Percentiles rank a stretch among this genome's conserved stretches.
Evolutionary conservation across 768 basidiomycete species (phyloP).

Genomic region (Auricularia heimuer): DNA sequence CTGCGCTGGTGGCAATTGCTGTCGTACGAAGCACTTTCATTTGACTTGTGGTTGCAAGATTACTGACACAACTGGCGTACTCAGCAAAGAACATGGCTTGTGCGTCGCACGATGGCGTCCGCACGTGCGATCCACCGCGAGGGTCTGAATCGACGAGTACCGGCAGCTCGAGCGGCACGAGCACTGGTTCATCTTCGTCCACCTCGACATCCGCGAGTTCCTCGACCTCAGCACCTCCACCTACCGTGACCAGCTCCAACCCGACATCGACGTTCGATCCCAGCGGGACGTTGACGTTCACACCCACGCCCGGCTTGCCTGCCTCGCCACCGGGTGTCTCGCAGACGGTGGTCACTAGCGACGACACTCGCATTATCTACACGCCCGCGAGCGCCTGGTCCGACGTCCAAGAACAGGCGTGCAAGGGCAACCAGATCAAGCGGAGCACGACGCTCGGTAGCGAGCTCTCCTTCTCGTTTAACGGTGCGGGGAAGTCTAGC

Average conservation of each 20-base stretch:
- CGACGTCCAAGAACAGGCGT: neutral
- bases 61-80: neutral
- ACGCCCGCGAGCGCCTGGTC: neutral
- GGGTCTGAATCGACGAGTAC: neutral
- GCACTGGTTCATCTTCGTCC: neutral
- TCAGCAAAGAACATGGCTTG: neutral
- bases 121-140: neutral
- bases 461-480: neutral
- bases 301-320: neutral
- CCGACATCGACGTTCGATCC: neutral
- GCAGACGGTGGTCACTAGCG: neutral
- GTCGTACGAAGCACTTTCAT: neutral
- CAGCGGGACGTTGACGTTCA: neutral
- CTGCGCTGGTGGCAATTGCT: neutral
- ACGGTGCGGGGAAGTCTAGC: neutral
- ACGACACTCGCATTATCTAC: neutral
- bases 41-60: neutral
- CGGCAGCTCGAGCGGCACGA: neutral
- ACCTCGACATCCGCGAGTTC: neutral
- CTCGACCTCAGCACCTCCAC: neutral
- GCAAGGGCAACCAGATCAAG: neutral
- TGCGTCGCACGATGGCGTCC: neutral
- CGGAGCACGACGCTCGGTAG: neutral
- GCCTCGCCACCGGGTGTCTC: neutral
- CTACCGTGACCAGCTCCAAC: neutral